Percentiles rank a stretch among this genome's conserved stretches.
These are phyloP conservation scores for Pseudogymnoascus sp. DNA, from an alignment of 2,329 filamentous ascomycete species.

Conservation along the genomic window DNA sequence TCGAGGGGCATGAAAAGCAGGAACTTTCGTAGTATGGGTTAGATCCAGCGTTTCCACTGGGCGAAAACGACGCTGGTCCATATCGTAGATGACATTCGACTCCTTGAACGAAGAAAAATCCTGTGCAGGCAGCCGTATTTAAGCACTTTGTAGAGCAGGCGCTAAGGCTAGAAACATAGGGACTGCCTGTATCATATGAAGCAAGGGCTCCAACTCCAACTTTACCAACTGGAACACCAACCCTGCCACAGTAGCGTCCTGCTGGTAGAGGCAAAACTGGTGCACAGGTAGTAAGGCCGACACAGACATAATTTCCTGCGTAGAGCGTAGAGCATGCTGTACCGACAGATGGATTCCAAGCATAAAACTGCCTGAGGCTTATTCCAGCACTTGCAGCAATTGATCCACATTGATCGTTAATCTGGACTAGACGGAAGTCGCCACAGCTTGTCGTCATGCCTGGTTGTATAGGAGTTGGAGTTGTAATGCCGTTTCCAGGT, in stretches of 20 bases:
- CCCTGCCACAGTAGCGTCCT: background rate
- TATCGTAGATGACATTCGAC: background rate
- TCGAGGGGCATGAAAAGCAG: background rate
- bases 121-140: background rate
- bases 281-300: background rate
- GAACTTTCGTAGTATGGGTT: background rate
- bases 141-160: background rate
- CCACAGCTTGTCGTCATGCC: slow-evolving; percentile 1
- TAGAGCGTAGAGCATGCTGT: background rate
- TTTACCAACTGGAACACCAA: background rate
- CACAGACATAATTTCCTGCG: background rate
- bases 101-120: background rate
- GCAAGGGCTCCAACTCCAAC: background rate
- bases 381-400: background rate
- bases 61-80: background rate
- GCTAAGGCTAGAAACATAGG: background rate
- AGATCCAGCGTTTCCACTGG: background rate
- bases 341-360: slow-evolving; percentile 5
- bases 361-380: background rate
- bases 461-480: slow-evolving; percentile 16
- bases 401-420: background rate
- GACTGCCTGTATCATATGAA: background rate
- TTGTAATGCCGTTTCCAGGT: background rate
- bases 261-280: background rate
- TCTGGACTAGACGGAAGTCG: background rate